These are phyloP conservation scores for Zymoseptoria ardabiliae DNA, from an alignment of 2,329 filamentous ascomycete genomes.

Conservation along the genomic window DNA sequence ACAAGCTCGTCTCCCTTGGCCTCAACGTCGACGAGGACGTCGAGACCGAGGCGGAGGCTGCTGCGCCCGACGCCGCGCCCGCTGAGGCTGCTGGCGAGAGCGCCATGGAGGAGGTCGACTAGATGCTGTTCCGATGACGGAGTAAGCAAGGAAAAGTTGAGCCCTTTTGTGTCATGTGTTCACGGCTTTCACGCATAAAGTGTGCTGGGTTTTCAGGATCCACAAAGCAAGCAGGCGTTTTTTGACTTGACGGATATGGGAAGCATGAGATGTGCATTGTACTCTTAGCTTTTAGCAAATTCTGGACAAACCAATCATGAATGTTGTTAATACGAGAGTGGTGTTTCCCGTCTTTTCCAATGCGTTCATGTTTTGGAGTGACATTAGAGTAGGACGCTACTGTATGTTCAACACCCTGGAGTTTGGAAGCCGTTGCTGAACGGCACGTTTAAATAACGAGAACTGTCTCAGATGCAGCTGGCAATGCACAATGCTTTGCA, in stretches of 20 bases:
- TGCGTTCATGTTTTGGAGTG: background rate
- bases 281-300: background rate
- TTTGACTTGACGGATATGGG: background rate
- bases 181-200: constrained; percentile 6
- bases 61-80: constrained; percentile 52
- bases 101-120: constrained; percentile 99
- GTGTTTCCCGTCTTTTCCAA: background rate
- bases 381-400: background rate
- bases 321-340: background rate
- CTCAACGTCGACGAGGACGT: constrained; percentile 95
- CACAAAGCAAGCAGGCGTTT: background rate
- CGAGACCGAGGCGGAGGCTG: constrained; percentile 56
- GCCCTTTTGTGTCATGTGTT: constrained; percentile 10
- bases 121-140: constrained; percentile 35
- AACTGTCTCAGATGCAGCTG: no score
- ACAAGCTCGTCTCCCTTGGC: constrained; percentile 98
- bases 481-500: no score
- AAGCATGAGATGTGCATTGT: background rate
- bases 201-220: background rate
- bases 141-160: constrained; percentile 1
- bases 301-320: background rate
- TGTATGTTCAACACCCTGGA: no score
- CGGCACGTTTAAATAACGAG: no score
- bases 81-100: constrained; percentile 68
- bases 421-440: no score